phyloP scores from a whole-genome alignment of 1,284 basidiomycete genomes.

The Boletus sp. region DNA sequence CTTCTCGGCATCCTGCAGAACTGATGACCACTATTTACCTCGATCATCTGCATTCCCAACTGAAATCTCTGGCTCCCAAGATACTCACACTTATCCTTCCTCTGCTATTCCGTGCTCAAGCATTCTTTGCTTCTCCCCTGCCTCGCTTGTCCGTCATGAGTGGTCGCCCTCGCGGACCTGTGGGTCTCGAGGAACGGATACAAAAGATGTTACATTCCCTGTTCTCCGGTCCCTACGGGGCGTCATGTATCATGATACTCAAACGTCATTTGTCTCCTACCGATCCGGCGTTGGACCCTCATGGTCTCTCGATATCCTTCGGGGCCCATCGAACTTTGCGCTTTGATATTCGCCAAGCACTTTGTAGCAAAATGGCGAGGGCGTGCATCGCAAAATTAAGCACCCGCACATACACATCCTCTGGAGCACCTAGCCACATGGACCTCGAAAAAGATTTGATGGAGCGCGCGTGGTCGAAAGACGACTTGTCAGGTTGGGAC shows the following conservation, averaged over 20 bases:
- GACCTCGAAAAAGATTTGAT: slow-evolving; percentile 58
- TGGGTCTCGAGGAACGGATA: slow-evolving; percentile 51
- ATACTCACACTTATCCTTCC: slow-evolving; percentile 58
- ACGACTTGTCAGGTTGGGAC: slow-evolving; percentile 60
- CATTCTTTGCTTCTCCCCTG: slow-evolving; percentile 58
- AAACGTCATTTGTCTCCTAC: slow-evolving; percentile 43
- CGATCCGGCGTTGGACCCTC: slow-evolving; percentile 26
- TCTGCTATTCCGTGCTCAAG: slow-evolving; percentile 63
- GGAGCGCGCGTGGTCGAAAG: slow-evolving; percentile 67
- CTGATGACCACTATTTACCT: slow-evolving; percentile 61
- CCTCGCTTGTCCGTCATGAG: slow-evolving; percentile 55
- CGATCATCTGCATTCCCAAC: slow-evolving; percentile 54
- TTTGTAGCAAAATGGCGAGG: slow-evolving; percentile 58
- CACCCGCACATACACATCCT: slow-evolving; percentile 50
- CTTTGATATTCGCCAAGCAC: slow-evolving; percentile 54
- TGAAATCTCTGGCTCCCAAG: slow-evolving; percentile 52
- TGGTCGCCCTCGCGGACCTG: slow-evolving; percentile 35
- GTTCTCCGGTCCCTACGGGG: slow-evolving; percentile 60
- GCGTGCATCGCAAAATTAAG: slow-evolving; percentile 55
- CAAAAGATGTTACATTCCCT: slow-evolving; percentile 52
- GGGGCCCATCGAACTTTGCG: slow-evolving; percentile 69
- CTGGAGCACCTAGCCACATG: slow-evolving; percentile 55
- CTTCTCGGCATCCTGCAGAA: slow-evolving; percentile 49
- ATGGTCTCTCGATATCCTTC: slow-evolving; percentile 36
- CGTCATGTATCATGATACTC: slow-evolving; percentile 58